Evolutionary conservation across 139 green algal species (phyloP), one percentile per base, ranked within the genome.

Genomic region (Mychonastes homosphaera): DNA sequence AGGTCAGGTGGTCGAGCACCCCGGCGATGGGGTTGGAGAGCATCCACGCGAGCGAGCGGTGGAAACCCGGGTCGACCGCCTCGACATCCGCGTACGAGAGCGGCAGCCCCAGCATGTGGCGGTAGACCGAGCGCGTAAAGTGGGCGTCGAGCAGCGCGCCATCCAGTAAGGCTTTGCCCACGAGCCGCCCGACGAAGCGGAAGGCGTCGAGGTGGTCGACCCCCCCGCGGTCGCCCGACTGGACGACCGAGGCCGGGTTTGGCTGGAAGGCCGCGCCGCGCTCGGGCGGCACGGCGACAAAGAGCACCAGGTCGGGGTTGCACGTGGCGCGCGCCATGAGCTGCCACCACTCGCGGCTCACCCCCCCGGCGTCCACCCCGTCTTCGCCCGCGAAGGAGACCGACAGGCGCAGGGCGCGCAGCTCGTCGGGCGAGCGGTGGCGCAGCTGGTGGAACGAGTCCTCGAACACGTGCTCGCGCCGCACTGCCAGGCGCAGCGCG

Each of bases 51-150:
- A 96, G 74, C 70, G 86, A 95, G 54, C 93, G 91, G 86, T 92
- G 92, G 75, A 94, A 96, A 44, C 88, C 88, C 0, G 90, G 91
- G 77, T 98, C 91, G 32, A 98, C 87, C 2, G 77, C 90, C 78
- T 99, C 92, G 36, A 99, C 86, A 78, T 99, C 92, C 57, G 74
- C 77, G 58, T 94, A 93, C 23, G 85, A 94, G 26, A 97, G 72
- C 23, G 74, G 83, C 33, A 75, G 49, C 18, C 84, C 85, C 40
- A 97, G 87, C 66, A 97, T 83, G 80, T 97, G 90, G 80, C 98
- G 98, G 83, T 98, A 98, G 79, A 99, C 97, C 56, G 82, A 92
- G 51, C 61, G 51, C 19, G 92, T 99, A 84, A 99, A 99, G 79
- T 98, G 86, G 33, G 84, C 90, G 64, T 97, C 89, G 21, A 95